Percentiles rank a stretch among this genome's conserved stretches.
Conservation (phyloP, 1,139 yeast genomes). For the Neolecta irregularis region DNA sequence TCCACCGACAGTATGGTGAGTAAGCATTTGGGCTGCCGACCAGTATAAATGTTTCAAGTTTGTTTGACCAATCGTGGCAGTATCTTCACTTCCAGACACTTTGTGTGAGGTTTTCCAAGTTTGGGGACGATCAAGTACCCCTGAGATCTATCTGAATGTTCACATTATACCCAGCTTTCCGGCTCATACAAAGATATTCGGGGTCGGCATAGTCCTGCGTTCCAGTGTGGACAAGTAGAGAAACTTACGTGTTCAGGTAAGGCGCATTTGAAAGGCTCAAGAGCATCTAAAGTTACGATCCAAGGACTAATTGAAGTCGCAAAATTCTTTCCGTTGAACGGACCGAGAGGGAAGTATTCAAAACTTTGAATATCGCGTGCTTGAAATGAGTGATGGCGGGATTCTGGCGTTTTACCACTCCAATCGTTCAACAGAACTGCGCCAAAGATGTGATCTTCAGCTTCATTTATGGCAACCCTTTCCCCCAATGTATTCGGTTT, state of each 20-base stretch:
- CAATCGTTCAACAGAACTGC: conserved; percentile 21
- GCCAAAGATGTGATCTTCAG: conserved; percentile 20
- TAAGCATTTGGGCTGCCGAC: conserved; percentile 21
- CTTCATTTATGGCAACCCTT: conserved; percentile 18
- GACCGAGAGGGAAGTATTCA: conserved; percentile 22
- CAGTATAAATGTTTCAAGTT: conserved; percentile 16
- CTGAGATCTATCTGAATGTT: conserved; percentile 16
- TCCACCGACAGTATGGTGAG: conserved; percentile 21
- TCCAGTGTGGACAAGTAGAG: conserved; percentile 12
- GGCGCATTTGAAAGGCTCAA: conserved; percentile 14
- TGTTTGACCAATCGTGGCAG: conserved; percentile 1
- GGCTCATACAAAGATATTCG: conserved; percentile 16
- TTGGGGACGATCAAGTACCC: background rate
- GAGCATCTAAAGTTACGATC: conserved; percentile 20
- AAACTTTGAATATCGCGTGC: conserved; percentile 21
- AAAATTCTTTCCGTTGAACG: conserved; percentile 20
- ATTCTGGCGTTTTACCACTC: too few species aligned
- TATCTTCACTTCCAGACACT: background rate
- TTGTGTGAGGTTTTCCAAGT: background rate
- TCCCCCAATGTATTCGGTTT: too few species aligned
- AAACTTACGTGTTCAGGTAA: background rate
- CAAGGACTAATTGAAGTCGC: conserved; percentile 20
- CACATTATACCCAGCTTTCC: conserved; percentile 16
- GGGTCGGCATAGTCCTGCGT: conserved; percentile 13
- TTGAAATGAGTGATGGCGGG: background rate